Base-by-base conservation (phyloP, 345 rosid genomes). In the Physaria fendleri region DNA sequence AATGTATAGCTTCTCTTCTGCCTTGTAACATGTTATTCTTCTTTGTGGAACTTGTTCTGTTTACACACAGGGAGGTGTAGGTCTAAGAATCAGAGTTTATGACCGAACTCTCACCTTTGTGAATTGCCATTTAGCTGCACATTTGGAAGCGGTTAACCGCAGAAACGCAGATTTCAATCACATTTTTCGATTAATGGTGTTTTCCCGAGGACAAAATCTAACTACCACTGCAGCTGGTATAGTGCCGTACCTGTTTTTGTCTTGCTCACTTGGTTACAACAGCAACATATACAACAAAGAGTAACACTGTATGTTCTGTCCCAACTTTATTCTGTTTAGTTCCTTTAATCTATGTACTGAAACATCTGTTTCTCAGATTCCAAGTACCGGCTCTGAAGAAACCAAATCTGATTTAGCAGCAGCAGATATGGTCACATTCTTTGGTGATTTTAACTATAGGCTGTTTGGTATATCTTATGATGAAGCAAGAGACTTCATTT, bases 401-500 rank as follows among this genome's bases (percentile, higher is more conserved):
- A 32, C 56, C 41, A 92, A 70, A 77, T 81, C 83, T 46, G 99
- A 89, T 68, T 74, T 93, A 69, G 81, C 91, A 15, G 90, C 85
- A 67, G 99, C 95, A 71, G 99, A 93, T 66, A 85, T 93, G 97
- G 75, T 89, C 11, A 77, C 86, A 61, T 93, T 93, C 65, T 70
- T 78, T 16, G 99, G 99, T 23, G 98, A 92, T 72, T 89, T 92
- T 66, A 92, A 92, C 73, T 92, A 89, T 62, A 74, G 98, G 44
- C 93, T 93, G 59, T 93, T 83, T 56, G 99, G 95, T 41, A 93
- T 93, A 76, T 70, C 91, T 63, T 93, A 88, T 43, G 99, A 93
- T 71, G 97, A 93, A 78, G 99, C 99, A 27, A 78, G 99, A 71
- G 99, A 93, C 74, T 80, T 89, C 45, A 91, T 93, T 29, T 93